Percentiles rank a stretch among this genome's conserved stretches.
These are phyloP conservation scores for Hyphopichia wangnamkhiaoensis DNA, from an alignment of 1,139 yeast genomes.

Conservation along the genomic window DNA sequence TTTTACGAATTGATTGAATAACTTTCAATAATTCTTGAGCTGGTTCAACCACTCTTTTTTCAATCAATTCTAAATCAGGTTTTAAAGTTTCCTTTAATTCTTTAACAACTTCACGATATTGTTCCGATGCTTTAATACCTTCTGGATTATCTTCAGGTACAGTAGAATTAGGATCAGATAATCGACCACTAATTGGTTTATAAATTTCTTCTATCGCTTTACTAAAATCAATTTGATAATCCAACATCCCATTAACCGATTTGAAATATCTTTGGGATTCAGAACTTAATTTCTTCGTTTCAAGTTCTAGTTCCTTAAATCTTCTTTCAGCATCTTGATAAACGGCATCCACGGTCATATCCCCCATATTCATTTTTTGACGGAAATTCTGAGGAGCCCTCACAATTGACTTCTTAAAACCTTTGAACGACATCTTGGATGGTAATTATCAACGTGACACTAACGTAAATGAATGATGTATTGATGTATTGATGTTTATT, in stretches of 20 bases:
- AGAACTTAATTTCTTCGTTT: slow-evolving; percentile 85
- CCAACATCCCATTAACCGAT: slow-evolving; percentile 92
- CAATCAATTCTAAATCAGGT: slow-evolving; percentile 93
- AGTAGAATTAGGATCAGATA: slow-evolving; percentile 84
- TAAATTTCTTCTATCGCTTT: slow-evolving; percentile 93
- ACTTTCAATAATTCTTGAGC: slow-evolving; percentile 87
- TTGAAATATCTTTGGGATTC: slow-evolving; percentile 87
- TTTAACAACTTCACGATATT: slow-evolving; percentile 81
- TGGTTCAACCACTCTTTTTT: slow-evolving; percentile 84
- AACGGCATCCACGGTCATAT: slow-evolving; percentile 80
- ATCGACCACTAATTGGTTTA: slow-evolving; percentile 91
- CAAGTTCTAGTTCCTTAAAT: slow-evolving; percentile 85
- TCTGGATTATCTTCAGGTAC: slow-evolving; percentile 94
- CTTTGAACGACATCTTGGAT: slow-evolving; percentile 83
- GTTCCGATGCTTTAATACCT: slow-evolving; percentile 92
- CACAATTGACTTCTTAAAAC: slow-evolving; percentile 80
- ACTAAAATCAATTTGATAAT: slow-evolving; percentile 89
- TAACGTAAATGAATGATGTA: too few species aligned
- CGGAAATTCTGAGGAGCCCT: slow-evolving; percentile 84
- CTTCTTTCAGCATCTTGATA: slow-evolving; percentile 94
- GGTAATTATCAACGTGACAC: too few species aligned
- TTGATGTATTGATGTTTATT: too few species aligned
- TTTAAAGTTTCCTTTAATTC: slow-evolving; percentile 83
- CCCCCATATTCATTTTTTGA: slow-evolving; percentile 84
- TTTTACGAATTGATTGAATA: slow-evolving; percentile 80